Base-by-base conservation (phyloP, 768 basidiomycete genomes). In the Strobilomyces echinocephalus region DNA sequence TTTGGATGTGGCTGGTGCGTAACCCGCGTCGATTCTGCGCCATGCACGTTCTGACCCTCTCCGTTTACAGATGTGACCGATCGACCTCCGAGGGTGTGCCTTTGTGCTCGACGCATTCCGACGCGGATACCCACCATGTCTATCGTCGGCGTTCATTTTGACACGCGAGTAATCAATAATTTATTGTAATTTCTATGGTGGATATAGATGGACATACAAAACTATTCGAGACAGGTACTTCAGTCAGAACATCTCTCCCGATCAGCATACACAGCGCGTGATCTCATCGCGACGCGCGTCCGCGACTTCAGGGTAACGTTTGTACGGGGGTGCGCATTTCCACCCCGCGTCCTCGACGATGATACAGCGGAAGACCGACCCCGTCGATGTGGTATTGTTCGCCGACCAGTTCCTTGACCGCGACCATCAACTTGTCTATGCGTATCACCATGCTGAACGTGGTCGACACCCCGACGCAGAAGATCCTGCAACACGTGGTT, bases 381-480 rank as follows among this genome's bases (percentile, higher is more conserved):
- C 87, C 87, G 47, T 84, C 80, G 15, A 92, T 87, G 64, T 91
- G 87, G 65, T 88, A 91, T 58, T 89, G 87, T 67, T 93, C 91
- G 1, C 91, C 91, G 2, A 93, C 88, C 38, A 93, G 72, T 67
- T 92, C 88, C 65, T 46, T 46, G 49, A 82, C 81, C 2, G 88
- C 88, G 3, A 90, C 63, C 83, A 93, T 88, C 53, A 93, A 68
- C 49, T 80, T 73, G 63, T 94, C 91, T 8, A 94, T 72, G 12
- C 88, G 79, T 8, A 78, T 78, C 20, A 93, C 72, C 39, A 93
- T 79, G 0, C 79, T 76, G 57, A 79, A 87, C 0, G 85, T 75
- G 1, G 84, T 86, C 0, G 87, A 80, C 20, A 87, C 82, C 8
- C 85, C 88, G 7, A 88, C 87, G 48, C 82, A 87, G 63, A 87